Conservation (phyloP, 2,329 filamentous ascomycete species). For the Arachnomyces sp. region DNA sequence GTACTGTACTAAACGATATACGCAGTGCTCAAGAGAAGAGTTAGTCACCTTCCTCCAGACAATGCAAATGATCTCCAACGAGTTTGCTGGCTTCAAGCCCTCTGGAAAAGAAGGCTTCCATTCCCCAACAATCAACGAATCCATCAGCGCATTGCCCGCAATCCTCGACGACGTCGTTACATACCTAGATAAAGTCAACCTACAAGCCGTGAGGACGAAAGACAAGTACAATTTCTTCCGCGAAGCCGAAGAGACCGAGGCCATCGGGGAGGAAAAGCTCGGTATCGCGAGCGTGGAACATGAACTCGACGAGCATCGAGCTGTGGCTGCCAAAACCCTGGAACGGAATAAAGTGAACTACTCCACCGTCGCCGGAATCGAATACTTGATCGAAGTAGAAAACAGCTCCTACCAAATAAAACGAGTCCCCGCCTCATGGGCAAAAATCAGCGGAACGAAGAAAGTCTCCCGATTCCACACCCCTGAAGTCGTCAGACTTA, state of each 20-base stretch:
- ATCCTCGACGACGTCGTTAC: conserved; percentile 65
- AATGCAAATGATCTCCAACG: conserved; percentile 68
- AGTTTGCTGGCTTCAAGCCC: conserved; percentile 61
- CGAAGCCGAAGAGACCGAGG: conserved; percentile 78
- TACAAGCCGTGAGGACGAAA: conserved; percentile 70
- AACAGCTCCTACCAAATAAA: conserved; percentile 65
- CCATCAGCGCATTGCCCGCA: conserved; percentile 65
- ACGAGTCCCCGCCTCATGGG: conserved; percentile 86
- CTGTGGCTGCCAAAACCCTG: conserved; percentile 62
- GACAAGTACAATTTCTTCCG: conserved; percentile 94
- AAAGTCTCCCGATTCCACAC: conserved; percentile 89
- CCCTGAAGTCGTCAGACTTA: conserved; percentile 73
- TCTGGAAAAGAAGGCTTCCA: conserved; percentile 62
- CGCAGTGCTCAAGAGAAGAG: conserved; percentile 76
- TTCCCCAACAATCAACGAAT: conserved; percentile 60
- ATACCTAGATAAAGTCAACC: conserved; percentile 78
- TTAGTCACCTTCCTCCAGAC: conserved; percentile 77
- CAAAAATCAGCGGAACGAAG: conserved; percentile 91
- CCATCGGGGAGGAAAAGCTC: conserved; percentile 78
- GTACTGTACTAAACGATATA: conserved; percentile 12
- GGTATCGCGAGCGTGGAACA: conserved; percentile 89
- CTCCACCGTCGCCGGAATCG: conserved; percentile 77
- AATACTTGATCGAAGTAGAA: conserved; percentile 87
- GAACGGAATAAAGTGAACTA: conserved; percentile 68
- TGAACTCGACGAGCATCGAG: conserved; percentile 70